Conservation (phyloP, 2,329 filamentous ascomycete species). For the Cladosporium sp. region DNA sequence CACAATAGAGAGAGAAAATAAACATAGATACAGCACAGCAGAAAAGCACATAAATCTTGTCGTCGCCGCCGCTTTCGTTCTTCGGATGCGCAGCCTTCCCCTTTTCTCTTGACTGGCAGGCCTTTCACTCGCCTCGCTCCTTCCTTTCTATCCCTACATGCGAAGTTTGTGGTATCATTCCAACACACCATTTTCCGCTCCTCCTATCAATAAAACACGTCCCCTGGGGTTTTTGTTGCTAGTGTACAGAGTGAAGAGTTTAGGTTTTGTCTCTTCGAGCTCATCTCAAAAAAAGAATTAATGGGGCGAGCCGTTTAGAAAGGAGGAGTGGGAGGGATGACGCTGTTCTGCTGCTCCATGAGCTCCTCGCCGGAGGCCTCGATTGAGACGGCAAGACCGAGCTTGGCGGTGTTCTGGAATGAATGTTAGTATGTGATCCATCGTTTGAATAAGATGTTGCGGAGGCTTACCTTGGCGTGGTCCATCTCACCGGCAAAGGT, state of each 20-base stretch:
- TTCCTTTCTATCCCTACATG: slow-evolving; percentile 17
- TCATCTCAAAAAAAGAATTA: neutral
- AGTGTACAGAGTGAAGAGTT: slow-evolving; percentile 17
- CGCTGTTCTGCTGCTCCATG: slow-evolving; percentile 71
- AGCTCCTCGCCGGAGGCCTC: slow-evolving; percentile 82
- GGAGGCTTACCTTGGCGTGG: slow-evolving; percentile 80
- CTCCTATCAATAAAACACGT: neutral
- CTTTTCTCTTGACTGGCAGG: neutral
- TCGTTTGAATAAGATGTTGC: slow-evolving; percentile 25
- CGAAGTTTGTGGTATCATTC: slow-evolving; percentile 16
- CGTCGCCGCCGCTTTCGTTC: neutral
- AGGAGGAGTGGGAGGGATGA: slow-evolving; percentile 46
- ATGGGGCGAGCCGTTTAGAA: slow-evolving; percentile 29
- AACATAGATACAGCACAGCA: neutral
- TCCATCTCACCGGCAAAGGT: slow-evolving; percentile 97
- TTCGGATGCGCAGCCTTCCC: neutral
- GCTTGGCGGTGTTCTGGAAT: slow-evolving; percentile 83
- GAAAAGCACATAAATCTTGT: no score
- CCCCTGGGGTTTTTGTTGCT: slow-evolving; percentile 7
- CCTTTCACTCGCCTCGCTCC: neutral
- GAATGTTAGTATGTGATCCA: neutral
- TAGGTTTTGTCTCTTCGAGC: neutral
- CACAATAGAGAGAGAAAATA: neutral
- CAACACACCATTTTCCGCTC: slow-evolving; percentile 7
- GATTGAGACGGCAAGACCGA: slow-evolving; percentile 90